These are phyloP conservation scores for Mycena kentingensis DNA, from an alignment of 768 basidiomycete species.

Conservation along the genomic window DNA sequence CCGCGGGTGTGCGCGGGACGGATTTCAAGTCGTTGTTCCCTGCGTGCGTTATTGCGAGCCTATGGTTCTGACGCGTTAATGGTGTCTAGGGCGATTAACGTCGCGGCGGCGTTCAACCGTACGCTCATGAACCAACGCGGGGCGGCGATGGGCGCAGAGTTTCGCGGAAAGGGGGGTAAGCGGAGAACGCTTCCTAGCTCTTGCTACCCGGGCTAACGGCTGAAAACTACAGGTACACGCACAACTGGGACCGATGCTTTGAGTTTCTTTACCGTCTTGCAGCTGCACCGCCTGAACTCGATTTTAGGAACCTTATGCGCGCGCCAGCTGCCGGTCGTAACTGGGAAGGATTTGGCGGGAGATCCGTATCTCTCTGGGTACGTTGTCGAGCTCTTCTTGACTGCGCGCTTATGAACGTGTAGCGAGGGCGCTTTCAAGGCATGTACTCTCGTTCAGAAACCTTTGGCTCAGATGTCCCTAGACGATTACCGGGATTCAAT, in stretches of 20 bases:
- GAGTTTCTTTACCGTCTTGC: constrained; percentile 14
- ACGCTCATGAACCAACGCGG: constrained; percentile 59
- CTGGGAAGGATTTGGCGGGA: constrained; percentile 57
- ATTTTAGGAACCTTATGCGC: constrained; percentile 46
- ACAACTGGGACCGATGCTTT: constrained; percentile 57
- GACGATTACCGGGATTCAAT: constrained; percentile 54
- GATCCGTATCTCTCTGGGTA: constrained; percentile 54
- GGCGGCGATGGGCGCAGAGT: constrained; percentile 59
- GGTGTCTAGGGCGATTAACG: constrained; percentile 48
- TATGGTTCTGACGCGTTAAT: background rate
- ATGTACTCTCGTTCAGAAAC: background rate
- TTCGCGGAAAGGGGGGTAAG: constrained; percentile 62
- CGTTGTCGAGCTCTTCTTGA: too few species aligned
- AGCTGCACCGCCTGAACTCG: background rate
- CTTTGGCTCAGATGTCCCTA: too few species aligned
- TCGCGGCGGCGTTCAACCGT: constrained; percentile 55
- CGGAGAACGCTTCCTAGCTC: too few species aligned
- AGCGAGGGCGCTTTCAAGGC: constrained; percentile 48
- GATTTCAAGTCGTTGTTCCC: constrained; percentile 53
- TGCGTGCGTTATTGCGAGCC: constrained; percentile 36
- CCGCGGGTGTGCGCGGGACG: constrained; percentile 51
- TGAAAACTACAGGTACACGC: too few species aligned
- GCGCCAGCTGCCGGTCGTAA: constrained; percentile 51
- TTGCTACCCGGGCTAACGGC: too few species aligned
- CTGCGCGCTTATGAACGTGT: too few species aligned